Evolutionary conservation across 139 green algal genomes (phyloP).

Genomic region (Klebsormidium nitens): DNA sequence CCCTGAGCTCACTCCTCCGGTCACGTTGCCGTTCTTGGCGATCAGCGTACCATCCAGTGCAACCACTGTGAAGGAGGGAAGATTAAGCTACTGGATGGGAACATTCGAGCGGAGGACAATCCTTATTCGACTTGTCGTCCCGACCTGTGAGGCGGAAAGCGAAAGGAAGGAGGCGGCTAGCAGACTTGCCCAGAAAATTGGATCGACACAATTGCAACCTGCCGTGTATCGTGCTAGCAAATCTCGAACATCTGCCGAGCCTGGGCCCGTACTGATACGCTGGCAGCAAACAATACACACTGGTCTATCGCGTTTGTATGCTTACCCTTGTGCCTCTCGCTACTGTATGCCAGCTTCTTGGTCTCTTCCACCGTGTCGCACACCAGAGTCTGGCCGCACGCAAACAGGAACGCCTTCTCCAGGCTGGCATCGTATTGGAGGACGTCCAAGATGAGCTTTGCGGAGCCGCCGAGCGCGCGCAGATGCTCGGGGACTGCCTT

Average conservation of each 20-base stretch:
- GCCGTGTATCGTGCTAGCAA: no score
- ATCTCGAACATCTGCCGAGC: no score
- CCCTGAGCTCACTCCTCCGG: conserved; percentile 49
- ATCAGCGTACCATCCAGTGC: conserved; percentile 83
- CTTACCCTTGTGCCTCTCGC: conserved; percentile 37
- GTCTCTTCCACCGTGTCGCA: conserved; percentile 79
- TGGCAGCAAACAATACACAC: no score
- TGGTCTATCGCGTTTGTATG: no score
- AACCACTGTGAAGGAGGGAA: conserved; percentile 63
- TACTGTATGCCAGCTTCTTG: conserved; percentile 57
- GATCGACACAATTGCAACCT: no score
- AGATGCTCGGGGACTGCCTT: conserved; percentile 73
- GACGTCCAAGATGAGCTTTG: conserved; percentile 76
- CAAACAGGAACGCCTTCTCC: conserved; percentile 64
- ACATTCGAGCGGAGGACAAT: no score
- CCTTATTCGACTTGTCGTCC: no score
- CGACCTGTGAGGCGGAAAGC: no score
- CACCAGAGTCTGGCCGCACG: conserved; percentile 81
- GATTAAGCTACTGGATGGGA: no score
- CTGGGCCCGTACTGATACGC: no score
- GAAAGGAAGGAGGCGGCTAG: no score
- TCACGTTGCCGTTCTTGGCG: conserved; percentile 73
- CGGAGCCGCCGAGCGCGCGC: conserved; percentile 63
- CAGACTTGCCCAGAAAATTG: no score
- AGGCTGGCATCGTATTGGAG: conserved; percentile 55